A percentile compares a stretch with the other conserved stretches of the same genome.
Conservation (phyloP, 2,329 filamentous ascomycete genomes). For the Dactylellina parvicollis region DNA sequence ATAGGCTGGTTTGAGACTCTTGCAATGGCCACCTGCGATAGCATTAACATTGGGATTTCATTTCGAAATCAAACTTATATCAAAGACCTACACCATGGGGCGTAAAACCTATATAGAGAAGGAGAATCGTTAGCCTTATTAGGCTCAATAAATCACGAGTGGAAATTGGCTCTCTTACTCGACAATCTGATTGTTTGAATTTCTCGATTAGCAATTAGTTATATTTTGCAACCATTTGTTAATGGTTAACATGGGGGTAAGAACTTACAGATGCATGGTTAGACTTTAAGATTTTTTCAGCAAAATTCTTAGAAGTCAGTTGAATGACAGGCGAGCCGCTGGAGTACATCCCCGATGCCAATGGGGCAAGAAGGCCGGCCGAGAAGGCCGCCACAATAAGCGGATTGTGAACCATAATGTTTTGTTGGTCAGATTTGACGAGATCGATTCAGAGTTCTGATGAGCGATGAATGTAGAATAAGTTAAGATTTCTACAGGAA, state of each 20-base stretch:
- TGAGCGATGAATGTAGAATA: not conserved
- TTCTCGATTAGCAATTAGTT: constrained; percentile 13
- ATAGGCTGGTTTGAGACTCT: constrained; percentile 93
- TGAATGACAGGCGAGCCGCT: constrained; percentile 89
- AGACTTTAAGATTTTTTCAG: constrained; percentile 82
- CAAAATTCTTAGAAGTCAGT: constrained; percentile 80
- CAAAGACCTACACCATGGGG: constrained; percentile 57
- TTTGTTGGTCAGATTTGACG: constrained; percentile 5
- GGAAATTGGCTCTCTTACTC: constrained; percentile 62
- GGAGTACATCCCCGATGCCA: constrained; percentile 78
- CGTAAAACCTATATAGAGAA: constrained; percentile 55
- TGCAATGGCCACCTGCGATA: constrained; percentile 78
- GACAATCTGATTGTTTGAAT: constrained; percentile 65
- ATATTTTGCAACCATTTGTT: not conserved
- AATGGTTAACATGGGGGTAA: not conserved
- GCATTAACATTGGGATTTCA: constrained; percentile 19
- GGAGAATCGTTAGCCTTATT: constrained; percentile 25
- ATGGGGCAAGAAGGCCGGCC: constrained; percentile 72
- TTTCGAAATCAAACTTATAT: not conserved
- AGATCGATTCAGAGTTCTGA: not conserved
- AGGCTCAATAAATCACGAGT: not conserved
- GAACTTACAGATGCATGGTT: constrained; percentile 85
- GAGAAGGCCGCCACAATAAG: constrained; percentile 62
- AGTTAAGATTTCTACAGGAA: constrained; percentile 15
- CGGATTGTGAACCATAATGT: constrained; percentile 67